Conservation (phyloP, 495 filamentous ascomycete genomes). For the Pseudotulostoma volvatum region DNA sequence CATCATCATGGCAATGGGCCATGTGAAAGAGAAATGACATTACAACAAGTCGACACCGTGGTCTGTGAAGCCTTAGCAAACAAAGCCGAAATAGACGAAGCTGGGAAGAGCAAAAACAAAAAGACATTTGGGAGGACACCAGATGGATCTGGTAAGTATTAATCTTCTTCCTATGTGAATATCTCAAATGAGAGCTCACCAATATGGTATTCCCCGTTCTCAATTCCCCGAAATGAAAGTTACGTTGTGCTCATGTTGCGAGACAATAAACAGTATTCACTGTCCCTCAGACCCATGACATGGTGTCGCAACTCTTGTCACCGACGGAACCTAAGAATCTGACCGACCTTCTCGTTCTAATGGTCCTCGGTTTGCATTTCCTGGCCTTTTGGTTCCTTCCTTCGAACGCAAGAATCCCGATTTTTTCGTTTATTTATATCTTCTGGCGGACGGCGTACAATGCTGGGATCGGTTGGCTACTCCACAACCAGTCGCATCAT, state of each 20-base stretch:
- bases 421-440: conserved; percentile 66
- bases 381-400: conserved; percentile 57
- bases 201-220: neutral
- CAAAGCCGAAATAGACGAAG: conserved; percentile 20
- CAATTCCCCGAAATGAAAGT: neutral
- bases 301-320: conserved; percentile 93
- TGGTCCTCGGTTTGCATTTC: conserved; percentile 60
- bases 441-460: conserved; percentile 94
- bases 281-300: conserved; percentile 92
- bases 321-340: conserved; percentile 92
- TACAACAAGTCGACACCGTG: conserved; percentile 17
- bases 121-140: conserved; percentile 84
- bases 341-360: conserved; percentile 68
- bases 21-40: conserved; percentile 27
- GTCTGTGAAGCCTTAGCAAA: conserved; percentile 21
- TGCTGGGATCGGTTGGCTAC: conserved; percentile 76
- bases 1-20: conserved; percentile 23
- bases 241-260: neutral
- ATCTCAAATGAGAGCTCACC: neutral
- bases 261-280: conserved; percentile 58
- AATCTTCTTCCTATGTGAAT: no score
- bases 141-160: conserved; percentile 63
- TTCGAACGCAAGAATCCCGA: conserved; percentile 42
- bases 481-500: conserved; percentile 80
- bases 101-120: conserved; percentile 19